Evolutionary conservation across 1,284 basidiomycete species (phyloP), one percentile per base, ranked within the genome.

Genomic region (Exsudoporus floridanus): DNA sequence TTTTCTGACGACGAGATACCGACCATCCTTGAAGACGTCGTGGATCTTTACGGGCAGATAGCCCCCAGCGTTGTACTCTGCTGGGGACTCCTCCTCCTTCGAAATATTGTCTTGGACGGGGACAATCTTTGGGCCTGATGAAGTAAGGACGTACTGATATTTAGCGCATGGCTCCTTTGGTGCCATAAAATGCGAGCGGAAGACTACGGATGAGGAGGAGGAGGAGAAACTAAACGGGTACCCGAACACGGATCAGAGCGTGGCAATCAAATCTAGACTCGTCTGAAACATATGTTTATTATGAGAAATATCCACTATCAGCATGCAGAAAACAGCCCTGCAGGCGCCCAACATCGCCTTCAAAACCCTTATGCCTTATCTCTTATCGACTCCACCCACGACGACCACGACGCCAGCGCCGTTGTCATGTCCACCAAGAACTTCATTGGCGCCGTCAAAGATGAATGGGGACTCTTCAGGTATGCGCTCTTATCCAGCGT

Each of bases 401-500:
- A 34, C 56, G 30, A 31, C 57, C 16, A 46, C 54, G 13, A 43
- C n/a, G n/a, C n/a, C n/a, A n/a, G n/a, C 19, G 10, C 19, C 55
- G 7, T 34, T 19, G 30, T 1, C 38, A 53, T 48, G 64, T 52
- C 60, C 19, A 18, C 25, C 13, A 60, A 54, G 33, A 69, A 60
- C 19, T 86, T 88, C 54, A 82, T 86, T 39, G 85, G 86, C 28
- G 87, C 91, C 2, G 91, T 94, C 48, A 74, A 88, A 64, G 92
- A 95, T 64, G 87, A 92, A 60, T 94, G 90, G 90, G 78, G 82
- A 46, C 76, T 94, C 54, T 93, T 82, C 74, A 89, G 86, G 86
- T 87, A 59, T 57, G 71, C 62, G 47, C 28, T 37, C n/a, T 40
- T 28, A 25, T 45, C 46, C 36, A 49, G 13, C 38, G 1, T 4